Evolutionary conservation across 2,329 filamentous ascomycete genomes (phyloP), one percentile per base, ranked within the genome.

Genomic region (Fusarium drepaniforme): DNA sequence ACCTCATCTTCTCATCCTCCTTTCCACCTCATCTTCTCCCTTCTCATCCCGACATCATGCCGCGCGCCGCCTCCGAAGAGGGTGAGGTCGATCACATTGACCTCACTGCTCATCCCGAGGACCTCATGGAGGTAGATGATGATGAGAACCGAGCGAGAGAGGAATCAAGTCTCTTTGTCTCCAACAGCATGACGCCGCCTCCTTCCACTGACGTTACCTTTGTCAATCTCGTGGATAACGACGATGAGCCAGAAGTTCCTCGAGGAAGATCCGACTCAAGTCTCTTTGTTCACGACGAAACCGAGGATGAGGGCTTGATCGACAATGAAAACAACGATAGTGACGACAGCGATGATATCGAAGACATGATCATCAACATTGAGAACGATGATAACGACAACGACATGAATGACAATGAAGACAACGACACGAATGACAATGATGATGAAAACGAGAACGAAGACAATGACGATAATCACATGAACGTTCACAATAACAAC

Each of bases 61-160:
- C 74, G 35, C 62, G 72, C n/a, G n/a, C 13, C 9, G 67, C 40
- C 30, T 12, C 51, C 1, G 53, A 40, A 5, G 67, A 30, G 5
- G 58, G 40, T 21, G 57, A 66, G 15, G 25, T 25, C 2, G 74
- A 75, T 4, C 5, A 38, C 2, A 49, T 76, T 1, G 69, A 75
- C 18, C 49, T 75, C 8, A 72, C 44, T 2, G n/a, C 46, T 0
- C 28, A 75, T 5, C 30, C 9, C 1, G 25, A 28, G 8, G 64
- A 64, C 8, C 49, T 28, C 25, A 67, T 73, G 61, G 49, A 53
- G 2, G 3, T 33, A 12, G 49, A 53, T 33, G 49, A 33, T 18
- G 49, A 53, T 6, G 46, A 51, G 11, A 7, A 53, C 7, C 49
- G 49, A 33, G 18, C 3, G 18, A 53, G 49, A 21, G 49, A 53